Evolutionary conservation across 2,329 filamentous ascomycete genomes (phyloP), one percentile per base, ranked within the genome.

Genomic region (Dactylellina sp.): DNA sequence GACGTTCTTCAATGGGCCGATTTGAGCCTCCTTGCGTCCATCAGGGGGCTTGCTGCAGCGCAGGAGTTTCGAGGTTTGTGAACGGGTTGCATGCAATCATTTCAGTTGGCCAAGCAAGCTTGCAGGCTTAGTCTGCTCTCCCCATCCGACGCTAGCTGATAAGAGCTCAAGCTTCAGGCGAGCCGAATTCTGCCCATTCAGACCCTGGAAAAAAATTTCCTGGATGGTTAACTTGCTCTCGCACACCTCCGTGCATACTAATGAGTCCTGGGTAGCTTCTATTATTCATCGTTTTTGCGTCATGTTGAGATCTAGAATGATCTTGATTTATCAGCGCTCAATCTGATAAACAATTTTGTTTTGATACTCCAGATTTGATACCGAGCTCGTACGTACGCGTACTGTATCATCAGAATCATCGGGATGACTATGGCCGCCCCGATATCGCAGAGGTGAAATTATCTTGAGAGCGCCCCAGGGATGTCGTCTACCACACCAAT

Each of bases 221-320:
- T 20, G 24, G 47, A 60, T 53, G 11, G n/a, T n/a, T n/a, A n/a
- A n/a, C n/a, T n/a, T n/a, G n/a, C n/a, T 46, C 18, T 11, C 46
- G 18, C 52, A n/a, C 47, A 28, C 32, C n/a, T n/a, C n/a, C n/a
- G n/a, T n/a, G n/a, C n/a, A n/a, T n/a, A n/a, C n/a, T n/a, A n/a
- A n/a, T n/a, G n/a, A n/a, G n/a, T n/a, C n/a, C n/a, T n/a, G n/a
- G n/a, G n/a, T n/a, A n/a, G n/a, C n/a, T n/a, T n/a, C n/a, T n/a
- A 71, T 71, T 71, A 71, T 52, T 63, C 66, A 71, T 71, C 66
- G 6, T 32, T 32, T 9, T 4, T 32, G 37, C 66, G 50, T 71
- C 66, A 57, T 52, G 20, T 39, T 6, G 20, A 35, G 50, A 71
- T 71, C 66, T 63, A 71, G 66, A 71, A 42, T 57, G 46, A 35